Conservation (phyloP, 2,329 filamentous ascomycete species). For the Xylariaceae sp. region DNA sequence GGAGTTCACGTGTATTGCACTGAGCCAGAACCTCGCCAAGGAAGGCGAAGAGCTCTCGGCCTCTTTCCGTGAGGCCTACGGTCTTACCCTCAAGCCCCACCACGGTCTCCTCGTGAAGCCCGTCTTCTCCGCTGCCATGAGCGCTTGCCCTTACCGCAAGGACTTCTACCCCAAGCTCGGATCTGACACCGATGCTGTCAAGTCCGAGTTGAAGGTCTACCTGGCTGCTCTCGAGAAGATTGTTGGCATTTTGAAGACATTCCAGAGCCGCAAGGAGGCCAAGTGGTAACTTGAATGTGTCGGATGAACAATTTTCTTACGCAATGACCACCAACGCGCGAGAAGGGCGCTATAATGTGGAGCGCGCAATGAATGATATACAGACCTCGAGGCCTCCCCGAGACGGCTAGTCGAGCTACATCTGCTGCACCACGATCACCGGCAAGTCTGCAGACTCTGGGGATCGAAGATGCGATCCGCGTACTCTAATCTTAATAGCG, state of each 20-base stretch:
- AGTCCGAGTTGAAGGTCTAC: conserved; percentile 62
- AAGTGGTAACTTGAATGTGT: conserved; percentile 46
- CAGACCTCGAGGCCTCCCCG: neutral
- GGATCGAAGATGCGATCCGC: neutral
- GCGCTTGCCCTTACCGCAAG: conserved; percentile 84
- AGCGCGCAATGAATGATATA: conserved; percentile 1
- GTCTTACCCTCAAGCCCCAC: conserved; percentile 80
- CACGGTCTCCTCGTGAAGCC: conserved; percentile 88
- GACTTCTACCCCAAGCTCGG: conserved; percentile 91
- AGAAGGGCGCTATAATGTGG: conserved; percentile 1
- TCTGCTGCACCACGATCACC: neutral
- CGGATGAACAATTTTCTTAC: neutral
- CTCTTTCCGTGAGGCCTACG: conserved; percentile 85
- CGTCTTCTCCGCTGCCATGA: conserved; percentile 89
- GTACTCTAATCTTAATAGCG: neutral
- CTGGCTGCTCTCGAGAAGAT: conserved; percentile 71
- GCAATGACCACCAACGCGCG: neutral
- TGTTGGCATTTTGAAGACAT: conserved; percentile 66
- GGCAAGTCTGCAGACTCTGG: neutral
- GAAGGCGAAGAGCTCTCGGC: conserved; percentile 68
- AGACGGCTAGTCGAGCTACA: neutral
- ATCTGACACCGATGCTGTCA: conserved; percentile 57
- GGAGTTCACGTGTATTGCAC: conserved; percentile 84
- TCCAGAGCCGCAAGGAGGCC: conserved; percentile 51
- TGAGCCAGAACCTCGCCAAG: conserved; percentile 70